Base-by-base conservation (phyloP, 2,329 filamentous ascomycete genomes). In the Colletotrichum sp. region DNA sequence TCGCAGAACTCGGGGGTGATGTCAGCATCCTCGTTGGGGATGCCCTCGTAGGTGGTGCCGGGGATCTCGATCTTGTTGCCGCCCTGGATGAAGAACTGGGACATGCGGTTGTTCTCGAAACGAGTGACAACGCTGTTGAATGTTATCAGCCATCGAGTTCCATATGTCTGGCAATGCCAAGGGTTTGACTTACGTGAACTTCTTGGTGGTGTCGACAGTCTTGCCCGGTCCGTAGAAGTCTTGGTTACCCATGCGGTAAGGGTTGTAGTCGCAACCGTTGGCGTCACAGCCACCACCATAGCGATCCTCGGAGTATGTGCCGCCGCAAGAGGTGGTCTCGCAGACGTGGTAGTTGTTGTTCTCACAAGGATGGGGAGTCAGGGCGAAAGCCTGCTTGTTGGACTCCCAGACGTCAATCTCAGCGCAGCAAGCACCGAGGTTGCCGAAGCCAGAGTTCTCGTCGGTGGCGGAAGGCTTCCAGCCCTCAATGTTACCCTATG, bases 251-350 rank as follows among this genome's bases (percentile, higher is more conserved):
- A 91, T 87, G 79, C 91, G 91, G 89, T 89, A 93, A 30, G 89
- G 84, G 87, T 93, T 93, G 87, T 91, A 93, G 81, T 93, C 92
- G 79, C 92, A 94, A 30, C 92, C 92, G 79, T 92, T 90, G 76
- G 91, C 90, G 82, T 94, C 92, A 84, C 92, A 94, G 58, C 89
- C 83, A 74, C 91, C 91, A 16, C 81, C 84, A 81, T 92, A 92
- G 78, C 91, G 89, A 76, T 87, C 83, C 68, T 82, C 79, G 8
- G 83, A 86, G 79, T 87, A 89, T 21, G 87, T 85, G 64, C 87
- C 89, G 66, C 90, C 89, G 78, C 89, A 91, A 18, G 55, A 69
- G 72, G 38, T 36, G 21, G 61, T 76, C 24, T 77, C 34, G 65
- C 80, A 81, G 70, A 77, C 65, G 65, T 78, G 73, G 52, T 76